These are phyloP conservation scores for Xylaria curta DNA, from an alignment of 495 filamentous ascomycete genomes.

Conservation along the genomic window DNA sequence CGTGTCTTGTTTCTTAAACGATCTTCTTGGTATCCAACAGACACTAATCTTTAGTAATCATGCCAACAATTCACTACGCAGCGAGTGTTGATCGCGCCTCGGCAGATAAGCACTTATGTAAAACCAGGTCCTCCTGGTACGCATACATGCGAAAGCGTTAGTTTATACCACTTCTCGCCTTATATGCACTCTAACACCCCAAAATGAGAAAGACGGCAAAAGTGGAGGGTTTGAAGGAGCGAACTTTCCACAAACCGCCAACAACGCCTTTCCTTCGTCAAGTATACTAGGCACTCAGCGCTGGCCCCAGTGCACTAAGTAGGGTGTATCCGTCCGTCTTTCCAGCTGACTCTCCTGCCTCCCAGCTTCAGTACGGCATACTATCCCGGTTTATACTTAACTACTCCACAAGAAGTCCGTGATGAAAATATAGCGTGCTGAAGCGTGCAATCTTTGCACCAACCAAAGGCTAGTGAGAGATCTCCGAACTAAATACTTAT, in stretches of 20 bases:
- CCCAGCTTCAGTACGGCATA: neutral
- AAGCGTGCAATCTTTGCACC: constrained; percentile 13
- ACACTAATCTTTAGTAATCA: constrained; percentile 21
- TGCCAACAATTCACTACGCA: constrained; percentile 17
- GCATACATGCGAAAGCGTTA: neutral
- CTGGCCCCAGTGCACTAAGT: too few species aligned
- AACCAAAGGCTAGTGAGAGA: neutral
- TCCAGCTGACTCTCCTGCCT: neutral
- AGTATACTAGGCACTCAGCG: neutral
- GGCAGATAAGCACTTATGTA: constrained; percentile 10
- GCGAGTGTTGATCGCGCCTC: constrained; percentile 10
- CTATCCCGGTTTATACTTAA: neutral
- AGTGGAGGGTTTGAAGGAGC: neutral
- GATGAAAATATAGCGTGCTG: constrained; percentile 4
- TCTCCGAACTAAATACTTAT: neutral
- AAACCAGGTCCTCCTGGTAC: neutral
- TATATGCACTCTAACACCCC: neutral
- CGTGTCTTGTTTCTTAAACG: neutral
- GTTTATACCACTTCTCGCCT: neutral
- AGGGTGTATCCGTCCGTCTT: neutral
- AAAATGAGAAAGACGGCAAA: neutral
- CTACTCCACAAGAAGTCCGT: neutral
- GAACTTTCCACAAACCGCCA: neutral
- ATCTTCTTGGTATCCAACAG: neutral
- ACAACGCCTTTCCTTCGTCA: neutral